Evolutionary conservation across 805 yeast species (phyloP), one percentile per base, ranked within the genome.

Genomic region (Candida sphagnicola): DNA sequence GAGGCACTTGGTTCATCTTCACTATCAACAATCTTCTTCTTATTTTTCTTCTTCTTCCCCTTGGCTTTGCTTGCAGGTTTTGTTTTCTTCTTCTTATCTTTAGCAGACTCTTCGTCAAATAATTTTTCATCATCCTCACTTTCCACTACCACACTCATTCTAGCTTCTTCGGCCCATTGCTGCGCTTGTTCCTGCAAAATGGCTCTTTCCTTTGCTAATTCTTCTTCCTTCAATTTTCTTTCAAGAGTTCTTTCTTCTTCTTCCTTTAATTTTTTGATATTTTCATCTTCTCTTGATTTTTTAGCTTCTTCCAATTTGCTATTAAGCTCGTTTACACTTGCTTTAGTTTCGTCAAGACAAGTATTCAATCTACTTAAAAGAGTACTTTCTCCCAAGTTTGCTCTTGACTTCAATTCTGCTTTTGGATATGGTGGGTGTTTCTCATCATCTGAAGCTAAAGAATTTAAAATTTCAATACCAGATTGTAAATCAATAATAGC

Each of bases 371-470:
- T 83, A 42, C 77, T 80, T 44, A 76, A 69, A 56, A 89, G 70
- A 0, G 96, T 85, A 40, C 80, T 77, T 35, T 79, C 72, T 56
- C 95, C 96, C 74, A 88, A 75, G 48, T 77, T 76, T n/a, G 93
- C 91, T 63, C 97, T 80, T 48, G 89, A 82, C 51, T 80, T 82
- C 48, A 93, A 69, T 46, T 90, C 96, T 14, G 78, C 78, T 18
- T 83, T 71, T 2, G 95, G 83, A 56, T 78, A 86, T 24, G 96
- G 95, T 8, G 95, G 82, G 48, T 75, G 73, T 34, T 65, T 62
- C 16, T 70, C 76, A 14, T 75, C 77, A 1, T 64, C 70, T 0
- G 65, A 52, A 3, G 90, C 72, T 42, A 85, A 65, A 41, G 74
- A 77, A 28, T 73, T 77, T 53, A 91, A 69, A 3, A 72, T 56